These are phyloP conservation scores for Pezicula carpinea DNA, from an alignment of 2,329 filamentous ascomycete species.

Conservation along the genomic window DNA sequence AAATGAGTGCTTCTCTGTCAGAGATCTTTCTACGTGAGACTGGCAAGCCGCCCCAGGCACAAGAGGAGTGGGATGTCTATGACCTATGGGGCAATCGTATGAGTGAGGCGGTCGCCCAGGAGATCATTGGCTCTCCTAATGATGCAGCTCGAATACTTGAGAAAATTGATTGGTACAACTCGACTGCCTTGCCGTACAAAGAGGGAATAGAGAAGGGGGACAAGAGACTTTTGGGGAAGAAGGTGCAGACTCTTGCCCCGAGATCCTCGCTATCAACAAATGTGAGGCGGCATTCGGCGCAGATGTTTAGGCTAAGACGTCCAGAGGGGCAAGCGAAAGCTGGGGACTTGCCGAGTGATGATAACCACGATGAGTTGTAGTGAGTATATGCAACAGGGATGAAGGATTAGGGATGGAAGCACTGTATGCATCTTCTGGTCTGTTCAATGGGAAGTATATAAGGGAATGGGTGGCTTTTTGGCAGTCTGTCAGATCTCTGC, in stretches of 20 bases:
- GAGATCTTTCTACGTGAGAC: constrained; percentile 46
- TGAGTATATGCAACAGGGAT: not conserved
- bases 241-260: constrained; percentile 34
- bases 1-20: constrained; percentile 41
- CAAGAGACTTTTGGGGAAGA: constrained; percentile 41
- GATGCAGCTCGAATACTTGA: constrained; percentile 9
- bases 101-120: constrained; percentile 35
- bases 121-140: constrained; percentile 35
- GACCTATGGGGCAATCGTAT: constrained; percentile 50
- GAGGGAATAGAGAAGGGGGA: constrained; percentile 37
- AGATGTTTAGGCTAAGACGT: constrained; percentile 28
- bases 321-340: not conserved
- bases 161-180: constrained; percentile 35
- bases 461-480: too few relatives aligned
- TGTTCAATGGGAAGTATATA: not conserved
- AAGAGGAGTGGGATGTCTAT: constrained; percentile 42
- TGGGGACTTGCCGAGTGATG: not conserved
- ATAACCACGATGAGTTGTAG: not conserved
- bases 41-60: constrained; percentile 32
- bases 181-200: constrained; percentile 38
- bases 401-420: not conserved
- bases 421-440: not conserved
- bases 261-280: constrained; percentile 34
- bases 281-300: constrained; percentile 39
- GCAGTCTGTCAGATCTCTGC: too few relatives aligned